phyloP scores from a whole-genome alignment of 495 filamentous ascomycete species.

The Neurospora sp. region DNA sequence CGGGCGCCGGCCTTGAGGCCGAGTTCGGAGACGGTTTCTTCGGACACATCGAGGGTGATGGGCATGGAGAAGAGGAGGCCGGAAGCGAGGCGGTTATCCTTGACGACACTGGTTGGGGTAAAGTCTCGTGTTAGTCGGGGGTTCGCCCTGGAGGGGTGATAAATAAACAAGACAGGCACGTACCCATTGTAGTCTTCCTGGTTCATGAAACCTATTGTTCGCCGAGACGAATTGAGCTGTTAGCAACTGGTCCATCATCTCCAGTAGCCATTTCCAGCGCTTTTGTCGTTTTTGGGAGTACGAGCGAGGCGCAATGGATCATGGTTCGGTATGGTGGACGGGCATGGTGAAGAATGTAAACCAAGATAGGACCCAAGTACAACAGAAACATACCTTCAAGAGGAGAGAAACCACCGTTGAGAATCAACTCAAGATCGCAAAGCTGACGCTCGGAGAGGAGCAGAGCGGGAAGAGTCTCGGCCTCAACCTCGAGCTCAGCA shows the following conservation, averaged over 20 bases:
- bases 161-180: constrained; percentile 9
- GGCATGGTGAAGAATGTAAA: not conserved
- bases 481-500: constrained; percentile 65
- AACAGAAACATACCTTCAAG: constrained; percentile 65
- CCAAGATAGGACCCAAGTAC: not conserved
- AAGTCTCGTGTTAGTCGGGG: not conserved
- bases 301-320: not conserved
- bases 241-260: not conserved
- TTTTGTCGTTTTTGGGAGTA: not conserved
- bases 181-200: constrained; percentile 94
- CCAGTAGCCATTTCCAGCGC: not conserved
- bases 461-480: constrained; percentile 77
- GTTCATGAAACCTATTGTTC: constrained; percentile 78
- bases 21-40: constrained; percentile 59
- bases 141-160: not conserved
- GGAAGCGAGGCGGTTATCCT: constrained; percentile 71
- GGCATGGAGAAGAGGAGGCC: constrained; percentile 95
- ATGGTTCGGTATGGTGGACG: constrained; percentile 9
- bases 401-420: constrained; percentile 94
- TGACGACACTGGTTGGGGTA: constrained; percentile 58
- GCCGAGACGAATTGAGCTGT: constrained; percentile 9
- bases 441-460: constrained; percentile 85
- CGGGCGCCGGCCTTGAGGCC: constrained; percentile 69
- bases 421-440: constrained; percentile 91
- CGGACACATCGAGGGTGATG: constrained; percentile 79